A percentile compares a stretch with the other conserved stretches of the same genome.
phyloP scores from a whole-genome alignment of 495 filamentous ascomycete species.

The Pyrenula aspistea region DNA sequence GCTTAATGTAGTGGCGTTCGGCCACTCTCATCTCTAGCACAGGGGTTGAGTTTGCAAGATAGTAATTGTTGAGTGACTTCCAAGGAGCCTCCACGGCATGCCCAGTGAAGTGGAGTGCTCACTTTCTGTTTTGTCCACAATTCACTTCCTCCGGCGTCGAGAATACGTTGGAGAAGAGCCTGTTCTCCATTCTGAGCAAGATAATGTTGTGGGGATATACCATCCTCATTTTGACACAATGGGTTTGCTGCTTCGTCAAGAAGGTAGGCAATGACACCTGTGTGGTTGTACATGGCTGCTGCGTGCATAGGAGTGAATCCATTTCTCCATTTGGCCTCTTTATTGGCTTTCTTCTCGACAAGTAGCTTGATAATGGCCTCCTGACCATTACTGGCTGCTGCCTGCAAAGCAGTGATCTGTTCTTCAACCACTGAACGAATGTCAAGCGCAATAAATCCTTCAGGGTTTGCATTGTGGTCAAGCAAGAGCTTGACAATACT shows the following conservation, averaged over 20 bases:
- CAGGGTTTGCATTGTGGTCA: background rate
- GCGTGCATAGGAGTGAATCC: background rate
- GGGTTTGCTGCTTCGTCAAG: background rate
- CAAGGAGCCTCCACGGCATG: background rate
- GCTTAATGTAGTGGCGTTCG: background rate
- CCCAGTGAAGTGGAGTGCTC: background rate
- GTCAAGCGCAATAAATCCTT: background rate
- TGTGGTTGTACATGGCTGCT: background rate
- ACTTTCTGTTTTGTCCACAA: background rate
- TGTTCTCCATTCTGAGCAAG: background rate
- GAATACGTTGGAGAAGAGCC: background rate
- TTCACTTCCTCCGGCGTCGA: background rate
- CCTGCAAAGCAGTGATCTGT: background rate
- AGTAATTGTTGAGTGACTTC: background rate
- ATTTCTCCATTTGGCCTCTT: background rate
- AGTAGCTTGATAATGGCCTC: background rate
- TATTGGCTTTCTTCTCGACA: background rate
- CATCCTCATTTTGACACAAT: background rate
- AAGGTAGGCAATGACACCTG: background rate
- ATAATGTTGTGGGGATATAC: background rate
- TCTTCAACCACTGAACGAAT: background rate
- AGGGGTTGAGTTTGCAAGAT: background rate
- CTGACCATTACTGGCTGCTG: background rate
- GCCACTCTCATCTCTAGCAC: background rate
- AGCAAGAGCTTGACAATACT: background rate